These are phyloP conservation scores for Tremellales sp. DNA, from an alignment of 1,284 basidiomycete genomes.

Conservation along the genomic window DNA sequence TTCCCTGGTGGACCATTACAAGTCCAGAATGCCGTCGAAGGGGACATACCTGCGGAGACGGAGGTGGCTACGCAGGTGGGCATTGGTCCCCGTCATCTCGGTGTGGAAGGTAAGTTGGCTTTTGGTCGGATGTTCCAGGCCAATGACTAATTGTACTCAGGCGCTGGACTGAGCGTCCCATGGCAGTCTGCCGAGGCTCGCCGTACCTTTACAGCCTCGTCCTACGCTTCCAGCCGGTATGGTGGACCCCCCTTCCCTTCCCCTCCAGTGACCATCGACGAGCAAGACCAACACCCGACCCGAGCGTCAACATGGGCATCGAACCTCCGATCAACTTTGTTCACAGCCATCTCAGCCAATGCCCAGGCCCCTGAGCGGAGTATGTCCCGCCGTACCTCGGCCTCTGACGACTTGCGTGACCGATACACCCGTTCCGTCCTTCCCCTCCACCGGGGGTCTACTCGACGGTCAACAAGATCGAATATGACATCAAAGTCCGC, in stretches of 20 bases:
- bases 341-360: conserved; percentile 21
- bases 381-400: no score
- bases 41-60: conserved; percentile 12
- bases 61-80: conserved; percentile 6
- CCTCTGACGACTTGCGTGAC: conserved; percentile 14
- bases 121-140: background rate
- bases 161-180: background rate
- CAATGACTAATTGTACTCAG: background rate
- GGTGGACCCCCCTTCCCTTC: conserved; percentile 7
- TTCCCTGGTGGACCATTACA: conserved; percentile 19
- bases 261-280: conserved; percentile 5
- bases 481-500: background rate
- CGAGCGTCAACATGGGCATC: conserved; percentile 26
- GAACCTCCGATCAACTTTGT: conserved; percentile 27
- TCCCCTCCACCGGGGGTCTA: conserved; percentile 16
- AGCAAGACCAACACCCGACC: conserved; percentile 1
- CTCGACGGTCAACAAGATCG: conserved; percentile 10
- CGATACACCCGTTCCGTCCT: conserved; percentile 22
- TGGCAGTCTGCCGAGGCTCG: background rate
- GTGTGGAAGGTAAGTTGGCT: conserved; percentile 22
- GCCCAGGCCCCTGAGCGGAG: conserved; percentile 3
- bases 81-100: conserved; percentile 16
- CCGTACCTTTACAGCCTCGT: background rate
- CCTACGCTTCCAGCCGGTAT: conserved; percentile 1
- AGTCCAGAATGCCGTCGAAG: conserved; percentile 21